Evolutionary conservation across 768 basidiomycete genomes (phyloP), one percentile per base, ranked within the genome.

Genomic region (Hortiboletus flavorubellus): DNA sequence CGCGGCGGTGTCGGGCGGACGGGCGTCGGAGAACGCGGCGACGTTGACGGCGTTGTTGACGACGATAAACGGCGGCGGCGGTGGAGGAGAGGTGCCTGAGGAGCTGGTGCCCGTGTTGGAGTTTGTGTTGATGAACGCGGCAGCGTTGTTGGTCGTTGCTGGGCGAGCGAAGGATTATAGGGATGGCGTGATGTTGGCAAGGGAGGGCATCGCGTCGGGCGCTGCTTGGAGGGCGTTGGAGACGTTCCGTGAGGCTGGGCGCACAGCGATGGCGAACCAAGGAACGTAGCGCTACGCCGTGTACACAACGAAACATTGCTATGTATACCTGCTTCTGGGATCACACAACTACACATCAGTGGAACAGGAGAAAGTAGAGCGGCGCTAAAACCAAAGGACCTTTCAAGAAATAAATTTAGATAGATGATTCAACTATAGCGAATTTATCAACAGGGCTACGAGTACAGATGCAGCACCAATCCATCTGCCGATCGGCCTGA

Each of bases 71-170:
- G n/a, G 21, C 21, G 21, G 21, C 21, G 21, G 21, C 21, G 81
- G 81, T 2, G 84, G 83, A 1, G 71, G 73, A 5, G 66, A 79
- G 18, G 75, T 85, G n/a, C 85, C 87, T 0, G 73, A 75, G 51
- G 71, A 70, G 5, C 68, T 93, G 55, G 75, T 72, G 9, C 80
- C 93, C 0, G 79, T 96, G 37, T 72, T 85, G 46, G 86, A 97
- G 64, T 98, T 94, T 68, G 91, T 98, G 56, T 73, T 94, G 55
- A 74, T 98, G 74, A 98, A 99, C 64, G 83, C 95, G 3, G 86
- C 93, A 5, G 95, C 93, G 14, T 69, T 98, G 53, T 74, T 99
- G 40, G 85, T 94, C 29, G 84, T 98, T 4, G 85, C 91, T 7
- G 94, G 93, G 6, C 54, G 87, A 43, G 93, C 88, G 21, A 68